phyloP scores from a whole-genome alignment of 2,329 filamentous ascomycete genomes.

The Biscogniauxia marginata region DNA sequence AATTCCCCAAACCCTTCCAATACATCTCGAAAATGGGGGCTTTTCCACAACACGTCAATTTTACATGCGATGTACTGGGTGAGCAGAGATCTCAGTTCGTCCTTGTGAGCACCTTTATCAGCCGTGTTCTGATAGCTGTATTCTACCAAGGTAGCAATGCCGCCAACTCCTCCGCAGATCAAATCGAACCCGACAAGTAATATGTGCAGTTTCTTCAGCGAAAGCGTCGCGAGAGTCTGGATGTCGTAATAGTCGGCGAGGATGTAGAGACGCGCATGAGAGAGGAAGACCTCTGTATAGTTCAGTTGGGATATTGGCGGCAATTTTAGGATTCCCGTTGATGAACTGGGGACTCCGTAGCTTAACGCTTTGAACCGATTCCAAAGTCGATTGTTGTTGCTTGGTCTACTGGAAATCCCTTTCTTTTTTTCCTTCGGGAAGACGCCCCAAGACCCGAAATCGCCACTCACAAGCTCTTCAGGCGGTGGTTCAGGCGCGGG shows the following conservation, averaged over 20 bases:
- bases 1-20: not conserved
- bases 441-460: too few species aligned
- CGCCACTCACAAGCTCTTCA: too few species aligned
- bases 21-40: not conserved
- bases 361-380: not conserved
- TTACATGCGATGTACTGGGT: not conserved
- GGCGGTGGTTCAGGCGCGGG: too few species aligned
- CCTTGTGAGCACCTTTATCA: slow-evolving; percentile 4
- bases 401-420: too few species aligned
- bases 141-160: slow-evolving; percentile 34
- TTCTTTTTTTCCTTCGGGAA: too few species aligned
- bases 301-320: slow-evolving; percentile 10
- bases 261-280: slow-evolving; percentile 39
- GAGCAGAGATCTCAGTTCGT: not conserved
- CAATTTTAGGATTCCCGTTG: not conserved
- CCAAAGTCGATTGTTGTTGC: not conserved
- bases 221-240: slow-evolving; percentile 28
- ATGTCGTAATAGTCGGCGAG: slow-evolving; percentile 41
- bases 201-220: slow-evolving; percentile 33
- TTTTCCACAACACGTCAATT: not conserved
- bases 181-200: slow-evolving; percentile 32
- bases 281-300: slow-evolving; percentile 34
- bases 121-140: slow-evolving; percentile 36
- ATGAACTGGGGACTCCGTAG: not conserved
- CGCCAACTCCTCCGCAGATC: slow-evolving; percentile 22